phyloP scores from a whole-genome alignment of 441 rosid genomes.

The Brassica balearica region DNA sequence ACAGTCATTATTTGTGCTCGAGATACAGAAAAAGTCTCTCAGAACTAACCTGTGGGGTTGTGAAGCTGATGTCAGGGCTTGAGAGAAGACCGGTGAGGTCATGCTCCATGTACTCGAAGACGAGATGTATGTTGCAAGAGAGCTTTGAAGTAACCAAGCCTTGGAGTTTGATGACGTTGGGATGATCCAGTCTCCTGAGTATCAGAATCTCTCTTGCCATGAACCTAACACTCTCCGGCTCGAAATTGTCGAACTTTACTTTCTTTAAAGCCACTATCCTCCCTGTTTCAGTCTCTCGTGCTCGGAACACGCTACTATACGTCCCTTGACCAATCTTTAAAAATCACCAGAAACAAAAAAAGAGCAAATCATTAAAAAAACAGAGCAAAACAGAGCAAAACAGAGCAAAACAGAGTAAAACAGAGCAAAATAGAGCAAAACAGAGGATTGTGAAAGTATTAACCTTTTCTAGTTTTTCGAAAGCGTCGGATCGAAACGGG shows the following conservation, averaged over 20 bases:
- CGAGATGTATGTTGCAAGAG: constrained; percentile 85
- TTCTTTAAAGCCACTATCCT: constrained; percentile 90
- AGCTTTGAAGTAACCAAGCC: constrained; percentile 83
- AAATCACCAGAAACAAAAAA: not conserved
- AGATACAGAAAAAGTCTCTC: too few species aligned
- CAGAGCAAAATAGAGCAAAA: not conserved
- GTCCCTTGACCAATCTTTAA: constrained; percentile 94
- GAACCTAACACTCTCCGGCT: constrained; percentile 95
- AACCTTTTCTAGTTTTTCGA: constrained; percentile 92
- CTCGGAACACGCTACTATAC: constrained; percentile 90
- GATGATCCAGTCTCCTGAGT: constrained; percentile 85
- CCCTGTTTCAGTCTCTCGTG: constrained; percentile 77
- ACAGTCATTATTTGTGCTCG: not conserved
- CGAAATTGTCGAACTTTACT: constrained; percentile 90
- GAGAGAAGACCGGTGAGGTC: constrained; percentile 93
- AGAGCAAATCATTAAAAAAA: not conserved
- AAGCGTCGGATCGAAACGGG: constrained; percentile 80
- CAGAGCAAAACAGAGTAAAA: not conserved
- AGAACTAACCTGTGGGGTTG: constrained; percentile 78
- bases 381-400: not conserved
- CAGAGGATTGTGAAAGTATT: not conserved
- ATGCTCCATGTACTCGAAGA: constrained; percentile 97
- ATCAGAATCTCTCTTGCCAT: constrained; percentile 95
- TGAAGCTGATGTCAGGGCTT: constrained; percentile 82
- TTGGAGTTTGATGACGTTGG: constrained; percentile 83